These are phyloP conservation scores for Colletotrichum sp. DNA, from an alignment of 2,329 filamentous ascomycete species.

Conservation along the genomic window DNA sequence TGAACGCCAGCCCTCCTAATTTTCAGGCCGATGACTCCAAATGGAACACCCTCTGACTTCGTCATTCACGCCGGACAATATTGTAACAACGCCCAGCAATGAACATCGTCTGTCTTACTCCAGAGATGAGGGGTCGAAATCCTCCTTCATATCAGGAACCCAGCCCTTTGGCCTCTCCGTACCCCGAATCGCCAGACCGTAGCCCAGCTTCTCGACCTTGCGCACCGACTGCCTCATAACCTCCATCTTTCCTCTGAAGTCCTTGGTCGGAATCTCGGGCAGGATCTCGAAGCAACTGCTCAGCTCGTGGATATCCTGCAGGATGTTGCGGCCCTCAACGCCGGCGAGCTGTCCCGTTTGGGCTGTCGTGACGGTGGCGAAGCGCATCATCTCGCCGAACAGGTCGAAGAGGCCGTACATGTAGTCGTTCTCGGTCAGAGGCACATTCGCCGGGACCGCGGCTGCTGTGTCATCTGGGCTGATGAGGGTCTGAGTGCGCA, in stretches of 20 bases:
- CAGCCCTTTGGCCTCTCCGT: constrained; percentile 90
- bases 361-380: constrained; percentile 87
- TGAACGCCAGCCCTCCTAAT: too few relatives aligned
- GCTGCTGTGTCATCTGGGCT: constrained; percentile 64
- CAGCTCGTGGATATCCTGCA: constrained; percentile 82
- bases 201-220: constrained; percentile 92
- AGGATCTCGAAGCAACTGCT: constrained; percentile 79
- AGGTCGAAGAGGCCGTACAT: constrained; percentile 91
- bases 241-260: constrained; percentile 78
- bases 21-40: background rate
- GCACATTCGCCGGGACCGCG: constrained; percentile 57
- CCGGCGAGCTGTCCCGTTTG: constrained; percentile 65
- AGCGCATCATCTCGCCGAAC: constrained; percentile 96
- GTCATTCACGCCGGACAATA: background rate
- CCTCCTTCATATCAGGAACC: constrained; percentile 74
- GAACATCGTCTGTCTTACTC: background rate
- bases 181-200: constrained; percentile 85
- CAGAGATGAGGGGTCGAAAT: constrained; percentile 9
- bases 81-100: fast-evolving
- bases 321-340: constrained; percentile 59
- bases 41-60: background rate
- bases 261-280: constrained; percentile 59
- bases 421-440: constrained; percentile 83
- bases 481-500: constrained; percentile 78
- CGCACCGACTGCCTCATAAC: constrained; percentile 88